Percentiles rank a stretch among this genome's conserved stretches.
Conservation (phyloP, 352 stramenopile genomes). For the Phytophthora megakarya region DNA sequence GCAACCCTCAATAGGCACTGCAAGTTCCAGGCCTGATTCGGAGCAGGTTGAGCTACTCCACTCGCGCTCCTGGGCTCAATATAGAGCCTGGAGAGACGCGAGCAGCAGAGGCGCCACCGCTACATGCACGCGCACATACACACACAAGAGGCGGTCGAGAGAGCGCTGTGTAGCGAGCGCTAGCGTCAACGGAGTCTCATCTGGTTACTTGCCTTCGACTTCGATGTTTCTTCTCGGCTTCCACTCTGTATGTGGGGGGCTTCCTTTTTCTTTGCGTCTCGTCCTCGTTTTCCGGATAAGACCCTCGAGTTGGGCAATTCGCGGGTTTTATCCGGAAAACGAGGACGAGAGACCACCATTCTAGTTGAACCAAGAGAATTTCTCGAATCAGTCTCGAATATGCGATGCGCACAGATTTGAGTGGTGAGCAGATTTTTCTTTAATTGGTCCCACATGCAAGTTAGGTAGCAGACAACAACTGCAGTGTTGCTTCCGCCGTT, state of each 20-base stretch:
- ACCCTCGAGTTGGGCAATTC: conserved; percentile 10
- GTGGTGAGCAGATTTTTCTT: too few species aligned
- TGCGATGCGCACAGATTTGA: conserved; percentile 2
- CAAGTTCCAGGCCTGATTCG: conserved; percentile 10
- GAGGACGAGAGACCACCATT: conserved; percentile 39
- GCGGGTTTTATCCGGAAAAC: not conserved
- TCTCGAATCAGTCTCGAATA: conserved; percentile 22
- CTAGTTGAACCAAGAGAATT: conserved; percentile 38
- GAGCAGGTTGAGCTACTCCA: conserved; percentile 1
- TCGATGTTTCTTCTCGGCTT: conserved; percentile 46
- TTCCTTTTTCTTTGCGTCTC: not conserved
- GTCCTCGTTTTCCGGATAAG: not conserved
- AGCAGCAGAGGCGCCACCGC: not conserved
- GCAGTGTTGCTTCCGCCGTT: not conserved
- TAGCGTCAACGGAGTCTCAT: not conserved
- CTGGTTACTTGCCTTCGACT: conserved; percentile 45
- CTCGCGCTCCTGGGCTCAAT: conserved; percentile 2
- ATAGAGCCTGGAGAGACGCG: conserved; percentile 5
- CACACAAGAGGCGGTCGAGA: not conserved
- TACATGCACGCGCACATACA: not conserved
- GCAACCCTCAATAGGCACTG: conserved; percentile 14
- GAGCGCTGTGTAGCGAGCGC: not conserved
- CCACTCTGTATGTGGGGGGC: conserved; percentile 37
- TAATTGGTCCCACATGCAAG: too few species aligned
- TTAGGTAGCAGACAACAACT: not conserved